phyloP scores from a whole-genome alignment of 257 asterid species.

The Henckelia pumila region DNA sequence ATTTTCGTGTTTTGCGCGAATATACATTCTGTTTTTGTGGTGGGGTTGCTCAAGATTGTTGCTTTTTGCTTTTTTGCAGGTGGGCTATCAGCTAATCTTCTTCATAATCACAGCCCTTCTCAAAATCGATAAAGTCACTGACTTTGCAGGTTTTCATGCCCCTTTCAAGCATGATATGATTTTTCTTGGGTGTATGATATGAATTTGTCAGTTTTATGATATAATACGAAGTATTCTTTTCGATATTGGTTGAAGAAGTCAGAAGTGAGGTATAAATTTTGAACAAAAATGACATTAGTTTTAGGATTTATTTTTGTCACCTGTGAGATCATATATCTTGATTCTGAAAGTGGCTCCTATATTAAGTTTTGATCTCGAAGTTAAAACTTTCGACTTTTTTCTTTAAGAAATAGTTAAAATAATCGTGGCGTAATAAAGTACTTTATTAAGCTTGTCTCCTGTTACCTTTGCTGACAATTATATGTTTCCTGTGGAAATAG shows the following conservation, averaged over 20 bases:
- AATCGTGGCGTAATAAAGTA: no score
- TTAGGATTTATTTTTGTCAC: neutral
- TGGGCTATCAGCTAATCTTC: slow-evolving; percentile 77
- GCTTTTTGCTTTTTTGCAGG: slow-evolving; percentile 50
- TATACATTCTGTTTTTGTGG: neutral
- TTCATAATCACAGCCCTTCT: slow-evolving; percentile 84
- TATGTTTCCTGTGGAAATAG: no score
- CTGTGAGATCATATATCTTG: neutral
- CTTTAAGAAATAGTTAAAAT: no score
- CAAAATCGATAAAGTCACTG: slow-evolving; percentile 88
- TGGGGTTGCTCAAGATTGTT: slow-evolving; percentile 20
- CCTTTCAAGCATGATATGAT: neutral
- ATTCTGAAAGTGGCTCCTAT: neutral
- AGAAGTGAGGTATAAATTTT: neutral
- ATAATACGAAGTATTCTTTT: neutral
- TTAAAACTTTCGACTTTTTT: neutral
- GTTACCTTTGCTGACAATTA: no score
- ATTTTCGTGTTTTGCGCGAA: neutral
- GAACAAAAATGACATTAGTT: neutral
- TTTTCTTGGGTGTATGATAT: slow-evolving; percentile 7
- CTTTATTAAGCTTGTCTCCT: no score
- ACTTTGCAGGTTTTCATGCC: slow-evolving; percentile 54
- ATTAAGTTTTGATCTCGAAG: neutral
- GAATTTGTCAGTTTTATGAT: neutral
- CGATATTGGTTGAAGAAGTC: neutral